Base-by-base conservation (phyloP, 2,329 filamentous ascomycete species). In the Aspergillus puulaauensis region DNA sequence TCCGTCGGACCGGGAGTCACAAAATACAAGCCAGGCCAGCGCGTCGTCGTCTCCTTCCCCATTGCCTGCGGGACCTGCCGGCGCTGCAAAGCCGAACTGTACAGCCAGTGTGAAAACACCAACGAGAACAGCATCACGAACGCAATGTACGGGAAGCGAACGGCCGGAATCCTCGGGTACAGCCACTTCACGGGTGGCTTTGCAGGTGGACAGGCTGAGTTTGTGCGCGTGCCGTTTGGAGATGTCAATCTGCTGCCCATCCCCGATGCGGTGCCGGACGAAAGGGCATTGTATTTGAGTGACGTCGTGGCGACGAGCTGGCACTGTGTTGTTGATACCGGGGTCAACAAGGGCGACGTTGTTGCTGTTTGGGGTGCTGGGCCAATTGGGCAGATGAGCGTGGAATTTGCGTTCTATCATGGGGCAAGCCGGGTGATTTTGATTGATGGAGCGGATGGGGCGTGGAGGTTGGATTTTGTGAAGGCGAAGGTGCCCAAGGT, bases 321-420 rank as follows among this genome's bases (percentile, higher is more conserved):
- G 82, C 88, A 96, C 69, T 86, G 84, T 52, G 90, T 96, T 39
- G 87, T 92, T 43, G 91, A 96, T 68, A 96, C 91, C 0, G 88
- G 85, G 1, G 88, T 96, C n/a, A 87, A 90, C 61, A 80, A 88
- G 35, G 86, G 83, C 12, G 91, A 96, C 65, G 79, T 86, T 2
- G 91, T 96, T 1, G 91, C 90, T 35, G 86, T 96, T 59, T 96
- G 90, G 85, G 91, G 91, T n/a, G 90, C 88, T 0, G 91, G 91
- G 0, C 92, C 91, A 0, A 90, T 96, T 52, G 91, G 92, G 0
- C 90, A 90, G 53, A 96, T 93, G 76, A 85, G 82, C 2, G 89
- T 87, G 1, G 80, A 86, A 41, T 87, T 86, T 71, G 77, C 87
- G 0, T 79, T 90, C 56, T 76, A 85, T n/a, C 86, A 91, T 55